Evolutionary conservation across 2,329 filamentous ascomycete species (phyloP), one percentile per base, ranked within the genome.

Genomic region (Alternaria sp.): DNA sequence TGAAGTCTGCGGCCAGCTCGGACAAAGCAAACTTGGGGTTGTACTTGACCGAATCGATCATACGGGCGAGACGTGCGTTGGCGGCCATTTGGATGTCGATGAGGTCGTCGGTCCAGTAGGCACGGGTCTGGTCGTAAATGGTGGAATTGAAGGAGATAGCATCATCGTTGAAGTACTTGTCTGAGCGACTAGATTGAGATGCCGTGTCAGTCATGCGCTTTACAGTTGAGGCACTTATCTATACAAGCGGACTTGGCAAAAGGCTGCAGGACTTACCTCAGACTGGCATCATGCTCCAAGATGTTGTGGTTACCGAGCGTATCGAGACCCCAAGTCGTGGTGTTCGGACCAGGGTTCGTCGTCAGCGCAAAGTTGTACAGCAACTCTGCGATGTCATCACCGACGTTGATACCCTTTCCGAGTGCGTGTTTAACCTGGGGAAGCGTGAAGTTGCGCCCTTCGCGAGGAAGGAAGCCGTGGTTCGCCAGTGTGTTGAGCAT

Each of bases 211-310:
- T 47, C 4, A 4, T 49, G 6, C n/a, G 13, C n/a, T 28, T 26
- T 4, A 0, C 5, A 8, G 11, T n/a, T n/a, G n/a, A n/a, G n/a
- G n/a, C n/a, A n/a, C n/a, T n/a, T n/a, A n/a, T n/a, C n/a, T n/a
- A n/a, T n/a, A n/a, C n/a, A n/a, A n/a, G n/a, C n/a, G n/a, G n/a
- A 11, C 5, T 13, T 4, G 3, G 13, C 0, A 3, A 36, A 36
- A 15, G 8, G 15, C 32, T n/a, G 7, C 13, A 4, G 13, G 5
- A 19, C 50, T 21, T 49, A 60, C 57, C 43, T 57, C 19, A 62
- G 19, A 67, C 83, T 84, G 8, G 79, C 82, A 57, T 85, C 83
- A 53, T 85, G 83, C 61, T 85, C 83, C 13, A 85, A 67, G 11
- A 85, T 67, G 59, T 83, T 81, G 70, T 85, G 83, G 1, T 71